Base-by-base conservation (phyloP, 2,329 filamentous ascomycete genomes). In the Claviceps citrina region DNA sequence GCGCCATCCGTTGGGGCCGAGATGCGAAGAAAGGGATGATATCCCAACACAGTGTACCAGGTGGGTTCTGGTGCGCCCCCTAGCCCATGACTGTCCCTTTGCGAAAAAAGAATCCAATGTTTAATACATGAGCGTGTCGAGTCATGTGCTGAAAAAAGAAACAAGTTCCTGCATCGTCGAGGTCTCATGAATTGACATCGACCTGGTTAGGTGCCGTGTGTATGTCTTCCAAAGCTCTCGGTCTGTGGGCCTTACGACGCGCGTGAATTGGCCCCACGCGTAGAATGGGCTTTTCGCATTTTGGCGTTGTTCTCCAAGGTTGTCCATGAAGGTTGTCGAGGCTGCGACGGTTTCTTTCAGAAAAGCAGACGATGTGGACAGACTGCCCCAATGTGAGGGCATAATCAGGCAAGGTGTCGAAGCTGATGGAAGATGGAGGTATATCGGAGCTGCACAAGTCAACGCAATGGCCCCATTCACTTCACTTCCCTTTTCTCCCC, bases 121-220 rank as follows among this genome's bases (percentile, higher is more conserved):
- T 24, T 37, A 36, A 43, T 40, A 40, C 22, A 36, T 33, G 15
- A 32, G 32, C 27, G 20, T n/a, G 20, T 39, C 20, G 16, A 32
- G 41, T 18, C 18, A 36, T 40, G 41, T 26, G 19, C 13, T 12
- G 18, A 2, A 22, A 37, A 6, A 27, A n/a, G 10, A 15, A 26
- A n/a, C n/a, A n/a, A 24, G 27, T 13, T 13, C 16, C 35, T 40
- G 5, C n/a, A 31, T 30, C 24, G 8, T 7, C 9, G 18, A 24
- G 39, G 18, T 40, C 36, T n/a, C 31, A 31, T 12, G 31, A 31
- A 30, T 32, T 15, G 26, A 41, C 24, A 36, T 36, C 13, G 31
- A 25, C 16, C 19, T 24, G 13, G 19, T 24, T 24, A n/a, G 22
- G 22, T 24, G 5, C 22, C 8, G 22, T 24, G 8, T 24, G 22